Evolutionary conservation across 768 basidiomycete species (phyloP), one percentile per base, ranked within the genome.

Genomic region (Suillus fuscotomentosus): DNA sequence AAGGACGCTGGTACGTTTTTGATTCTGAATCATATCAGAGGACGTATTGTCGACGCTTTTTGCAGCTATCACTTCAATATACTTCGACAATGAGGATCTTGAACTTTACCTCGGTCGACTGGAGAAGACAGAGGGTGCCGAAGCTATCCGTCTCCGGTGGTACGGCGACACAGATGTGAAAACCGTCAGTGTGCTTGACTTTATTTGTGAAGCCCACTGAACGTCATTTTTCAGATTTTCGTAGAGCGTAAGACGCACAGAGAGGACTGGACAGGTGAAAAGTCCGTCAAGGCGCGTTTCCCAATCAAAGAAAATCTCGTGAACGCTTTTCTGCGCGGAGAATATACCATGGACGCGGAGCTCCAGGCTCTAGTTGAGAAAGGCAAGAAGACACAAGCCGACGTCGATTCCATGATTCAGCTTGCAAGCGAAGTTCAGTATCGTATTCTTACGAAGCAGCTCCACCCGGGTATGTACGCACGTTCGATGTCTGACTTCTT

Each of bases 221-320:
- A 66, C 66, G 31, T 43, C 55, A 88, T 17, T 89, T 7, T 14
- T 8, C 69, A 92, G 89, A 92, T 94, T 45, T 94, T 92, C 68
- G 89, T 94, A 22, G 92, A 94, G 77, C 90, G 92, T 48, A 94
- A 94, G 77, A 94, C 92, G 0, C 92, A 99, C 74, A 87, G 95
- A 62, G 97, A 99, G 77, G 97, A 99, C 72, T 99, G 97, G 97
- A 99, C 97, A 0, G 97, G 97, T 41, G 97, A 99, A 77, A 98
- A 98, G 77, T 95, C 94, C 11, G 96, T 99, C 73, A 99, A 98
- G 77, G 92, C 95, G 15, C 91, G 96, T 13, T 98, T 99, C 80
- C 88, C 93, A 3, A 89, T 99, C 75, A 95, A 97, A 73, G 97
- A 98, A 73, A 88, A 94, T 66, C 86, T 92, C 54, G 89, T 99